These are phyloP conservation scores for Citrullus colocynthis DNA, from an alignment of 306 rosid species.

Conservation along the genomic window DNA sequence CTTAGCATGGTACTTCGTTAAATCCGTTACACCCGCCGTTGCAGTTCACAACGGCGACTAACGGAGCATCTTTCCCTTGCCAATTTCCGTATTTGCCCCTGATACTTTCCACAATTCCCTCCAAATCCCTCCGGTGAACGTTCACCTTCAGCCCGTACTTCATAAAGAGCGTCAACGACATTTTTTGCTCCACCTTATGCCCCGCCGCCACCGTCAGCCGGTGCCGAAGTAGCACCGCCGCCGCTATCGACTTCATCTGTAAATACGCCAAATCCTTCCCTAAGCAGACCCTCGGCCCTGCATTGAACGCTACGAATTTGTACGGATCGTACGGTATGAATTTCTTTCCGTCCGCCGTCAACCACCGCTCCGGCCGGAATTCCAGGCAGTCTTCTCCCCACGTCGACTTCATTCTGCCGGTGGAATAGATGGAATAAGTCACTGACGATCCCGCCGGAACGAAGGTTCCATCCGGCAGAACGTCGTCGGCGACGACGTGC, in stretches of 20 bases:
- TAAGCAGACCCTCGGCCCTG: slow-evolving; percentile 90
- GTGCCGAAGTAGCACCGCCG: slow-evolving; percentile 74
- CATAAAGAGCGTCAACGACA: slow-evolving; percentile 87
- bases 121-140: slow-evolving; percentile 46
- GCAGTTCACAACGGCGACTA: background rate
- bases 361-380: slow-evolving; percentile 77
- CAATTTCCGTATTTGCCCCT: slow-evolving; percentile 12
- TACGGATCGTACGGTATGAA: slow-evolving; percentile 53
- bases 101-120: slow-evolving; percentile 27
- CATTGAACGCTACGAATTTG: slow-evolving; percentile 78
- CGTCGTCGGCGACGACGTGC: slow-evolving; percentile 57
- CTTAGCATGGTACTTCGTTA: background rate
- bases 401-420: slow-evolving; percentile 55
- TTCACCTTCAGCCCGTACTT: slow-evolving; percentile 74
- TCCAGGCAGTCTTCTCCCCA: slow-evolving; percentile 93
- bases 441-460: slow-evolving; percentile 82
- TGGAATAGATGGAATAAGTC: slow-evolving; percentile 68
- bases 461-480: slow-evolving; percentile 67
- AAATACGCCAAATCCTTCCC: slow-evolving; percentile 84
- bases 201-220: slow-evolving; percentile 45
- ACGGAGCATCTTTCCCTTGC: background rate
- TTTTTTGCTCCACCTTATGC: slow-evolving; percentile 78
- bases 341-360: slow-evolving; percentile 40
- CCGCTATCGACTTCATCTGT: slow-evolving; percentile 80
- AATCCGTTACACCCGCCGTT: background rate